Evolutionary conservation across 257 asterid species (phyloP).

Genomic region (Nicotiana benthamiana): DNA sequence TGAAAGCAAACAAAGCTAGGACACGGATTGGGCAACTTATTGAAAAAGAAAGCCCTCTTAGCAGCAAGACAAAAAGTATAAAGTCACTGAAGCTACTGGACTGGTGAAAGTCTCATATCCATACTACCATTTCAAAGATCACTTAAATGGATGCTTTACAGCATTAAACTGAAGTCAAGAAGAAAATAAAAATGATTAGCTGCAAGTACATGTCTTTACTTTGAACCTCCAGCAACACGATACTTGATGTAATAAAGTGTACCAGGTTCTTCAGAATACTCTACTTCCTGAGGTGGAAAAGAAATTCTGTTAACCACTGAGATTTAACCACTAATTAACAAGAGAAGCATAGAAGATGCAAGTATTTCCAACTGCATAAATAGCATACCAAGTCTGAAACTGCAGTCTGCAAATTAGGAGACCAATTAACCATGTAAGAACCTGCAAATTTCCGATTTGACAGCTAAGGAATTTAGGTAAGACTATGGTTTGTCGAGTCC

Average conservation of each 20-base stretch:
- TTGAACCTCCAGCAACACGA: conserved; percentile 99
- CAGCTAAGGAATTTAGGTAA: neutral
- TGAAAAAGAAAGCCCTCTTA: neutral
- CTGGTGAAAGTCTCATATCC: neutral
- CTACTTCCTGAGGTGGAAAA: conserved; percentile 66
- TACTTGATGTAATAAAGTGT: conserved; percentile 83
- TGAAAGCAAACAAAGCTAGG: neutral
- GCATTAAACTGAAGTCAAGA: neutral
- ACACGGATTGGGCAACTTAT: neutral
- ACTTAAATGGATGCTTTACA: neutral
- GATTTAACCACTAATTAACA: conserved; percentile 5
- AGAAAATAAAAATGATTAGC: neutral
- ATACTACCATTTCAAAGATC: neutral
- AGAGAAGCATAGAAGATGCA: neutral
- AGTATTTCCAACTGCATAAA: neutral
- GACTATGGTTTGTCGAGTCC: neutral
- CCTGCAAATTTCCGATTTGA: conserved; percentile 40
- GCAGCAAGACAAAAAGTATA: neutral
- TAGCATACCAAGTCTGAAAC: conserved; percentile 79
- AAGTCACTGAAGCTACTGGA: neutral
- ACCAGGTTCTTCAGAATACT: conserved; percentile 95
- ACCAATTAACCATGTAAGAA: conserved; percentile 98
- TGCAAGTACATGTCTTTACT: conserved; percentile 28
- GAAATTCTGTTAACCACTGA: neutral
- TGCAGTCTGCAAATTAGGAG: conserved; percentile 97